Percentiles rank a stretch among this genome's conserved stretches.
phyloP scores from a whole-genome alignment of 306 rosid species.

The Malus domestica region ASM211411v1 NC_041798.1:28902501-28903000 shows the following conservation, averaged over 20 bases:
- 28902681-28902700: constrained; percentile 74
- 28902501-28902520: not conserved
- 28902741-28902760: constrained; percentile 30
- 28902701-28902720: constrained; percentile 60
- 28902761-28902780: constrained; percentile 64
- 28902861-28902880: constrained; percentile 93
- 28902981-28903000: constrained; percentile 83
- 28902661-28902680: constrained; percentile 91
- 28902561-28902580: not conserved
- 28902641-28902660: constrained; percentile 80
- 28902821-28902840: constrained; percentile 64
- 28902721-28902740: constrained; percentile 55
- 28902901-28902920: constrained; percentile 67
- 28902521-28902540: not conserved
- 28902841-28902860: constrained; percentile 76
- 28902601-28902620: constrained; percentile 70
- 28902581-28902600: constrained; percentile 45
- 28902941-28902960: constrained; percentile 45
- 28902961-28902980: constrained; percentile 52
- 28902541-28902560: constrained; percentile 13
- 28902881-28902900: constrained; percentile 63
- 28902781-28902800: constrained; percentile 73
- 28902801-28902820: constrained; percentile 88
- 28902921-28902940: constrained; percentile 77
- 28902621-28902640: constrained; percentile 86